These are phyloP conservation scores for Brasilioporus rufonigricans DNA, from an alignment of 768 basidiomycete genomes.

Conservation along the genomic window DNA sequence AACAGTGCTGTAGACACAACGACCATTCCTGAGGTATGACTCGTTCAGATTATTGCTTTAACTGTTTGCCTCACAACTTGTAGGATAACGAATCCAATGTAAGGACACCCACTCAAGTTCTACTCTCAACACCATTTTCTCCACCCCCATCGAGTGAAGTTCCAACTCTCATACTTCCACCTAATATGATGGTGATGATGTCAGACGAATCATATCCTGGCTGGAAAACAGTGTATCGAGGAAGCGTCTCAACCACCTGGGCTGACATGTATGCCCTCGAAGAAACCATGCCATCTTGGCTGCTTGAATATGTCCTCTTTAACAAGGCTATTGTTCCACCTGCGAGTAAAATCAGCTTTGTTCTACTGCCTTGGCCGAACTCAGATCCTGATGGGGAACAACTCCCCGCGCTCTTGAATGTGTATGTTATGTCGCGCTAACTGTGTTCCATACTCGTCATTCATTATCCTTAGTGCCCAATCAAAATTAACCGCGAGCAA, in stretches of 20 bases:
- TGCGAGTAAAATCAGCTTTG: conserved; percentile 81
- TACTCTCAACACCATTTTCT: conserved; percentile 53
- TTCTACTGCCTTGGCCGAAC: conserved; percentile 73
- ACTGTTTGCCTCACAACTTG: not conserved
- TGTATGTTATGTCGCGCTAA: conserved; percentile 48
- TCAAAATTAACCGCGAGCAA: conserved; percentile 88
- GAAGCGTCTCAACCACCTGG: conserved; percentile 57
- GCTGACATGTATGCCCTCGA: conserved; percentile 60
- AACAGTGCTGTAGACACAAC: conserved; percentile 14
- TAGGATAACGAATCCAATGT: conserved; percentile 28
- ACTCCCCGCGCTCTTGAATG: conserved; percentile 80
- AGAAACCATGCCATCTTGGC: conserved; percentile 81
- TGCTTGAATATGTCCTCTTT: conserved; percentile 80
- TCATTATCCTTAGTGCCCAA: conserved; percentile 49
- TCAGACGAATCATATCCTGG: conserved; percentile 77
- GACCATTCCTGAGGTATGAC: conserved; percentile 26
- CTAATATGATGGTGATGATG: conserved; percentile 66
- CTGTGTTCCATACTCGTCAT: not conserved
- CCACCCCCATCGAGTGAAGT: conserved; percentile 74
- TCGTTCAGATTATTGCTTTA: not conserved
- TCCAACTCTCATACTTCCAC: conserved; percentile 60
- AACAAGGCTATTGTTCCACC: conserved; percentile 55
- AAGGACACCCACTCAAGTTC: conserved; percentile 51
- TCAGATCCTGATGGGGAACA: conserved; percentile 56
- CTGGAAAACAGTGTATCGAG: conserved; percentile 76